Percentiles rank a stretch among this genome's conserved stretches.
Conservation (phyloP, 768 basidiomycete species). For the Mycena latifolia region DNA sequence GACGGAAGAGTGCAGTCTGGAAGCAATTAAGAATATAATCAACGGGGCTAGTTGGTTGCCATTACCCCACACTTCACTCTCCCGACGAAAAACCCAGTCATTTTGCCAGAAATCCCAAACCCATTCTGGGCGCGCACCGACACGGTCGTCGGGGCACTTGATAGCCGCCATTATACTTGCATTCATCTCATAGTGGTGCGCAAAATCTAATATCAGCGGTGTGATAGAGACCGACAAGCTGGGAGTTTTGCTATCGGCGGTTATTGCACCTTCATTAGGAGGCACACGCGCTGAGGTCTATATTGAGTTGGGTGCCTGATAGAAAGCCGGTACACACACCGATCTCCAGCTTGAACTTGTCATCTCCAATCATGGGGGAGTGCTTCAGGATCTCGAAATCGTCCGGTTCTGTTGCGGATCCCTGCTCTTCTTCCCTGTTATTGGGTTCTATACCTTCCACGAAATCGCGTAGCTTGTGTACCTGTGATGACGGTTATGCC, state of each 20-base stretch:
- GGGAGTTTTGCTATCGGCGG: constrained; percentile 43
- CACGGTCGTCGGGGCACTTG: constrained; percentile 70
- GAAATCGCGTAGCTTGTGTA: constrained; percentile 64
- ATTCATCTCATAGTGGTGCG: constrained; percentile 69
- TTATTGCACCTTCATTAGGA: constrained; percentile 40
- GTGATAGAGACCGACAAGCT: constrained; percentile 76
- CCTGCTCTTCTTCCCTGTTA: constrained; percentile 40
- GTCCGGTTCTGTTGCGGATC: constrained; percentile 44
- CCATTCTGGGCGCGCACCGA: constrained; percentile 77
- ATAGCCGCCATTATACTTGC: constrained; percentile 82
- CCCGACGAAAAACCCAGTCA: constrained; percentile 78
- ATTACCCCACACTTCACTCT: constrained; percentile 81
- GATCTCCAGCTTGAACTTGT: constrained; percentile 80
- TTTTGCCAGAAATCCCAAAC: constrained; percentile 80
- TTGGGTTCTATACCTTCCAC: constrained; percentile 59
- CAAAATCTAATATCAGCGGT: constrained; percentile 71
- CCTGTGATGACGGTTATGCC: neutral
- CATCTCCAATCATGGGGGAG: constrained; percentile 76
- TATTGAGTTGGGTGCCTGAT: neutral
- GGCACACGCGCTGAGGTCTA: constrained; percentile 39
- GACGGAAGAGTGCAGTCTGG: constrained; percentile 75
- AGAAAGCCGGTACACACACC: constrained; percentile 52
- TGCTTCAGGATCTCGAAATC: constrained; percentile 75
- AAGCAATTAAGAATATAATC: constrained; percentile 1
- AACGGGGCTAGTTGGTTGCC: neutral